Base-by-base conservation (phyloP, 192 early-diverging fungal genomes). In the Linnemannia elongata region DNA sequence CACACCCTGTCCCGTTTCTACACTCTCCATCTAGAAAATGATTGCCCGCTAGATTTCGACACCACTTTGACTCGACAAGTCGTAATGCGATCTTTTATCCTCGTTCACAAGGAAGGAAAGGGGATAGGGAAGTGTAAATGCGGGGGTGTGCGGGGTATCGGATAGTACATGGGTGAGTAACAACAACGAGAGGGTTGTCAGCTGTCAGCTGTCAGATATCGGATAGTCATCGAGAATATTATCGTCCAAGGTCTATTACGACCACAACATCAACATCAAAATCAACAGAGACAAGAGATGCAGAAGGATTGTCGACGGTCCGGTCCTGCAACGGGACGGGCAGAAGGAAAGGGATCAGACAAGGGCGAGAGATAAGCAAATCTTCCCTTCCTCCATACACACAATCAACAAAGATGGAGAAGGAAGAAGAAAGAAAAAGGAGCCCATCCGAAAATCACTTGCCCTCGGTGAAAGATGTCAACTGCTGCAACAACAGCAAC, bases 311-410 rank as follows among this genome's bases (percentile, higher is more conserved):
- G 60, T 33, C 60, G 55, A 27, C 55, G 60, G 60, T 66, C 60
- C 55, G 60, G 60, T 66, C 60, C 60, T 66, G 60, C 60, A 66
- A 66, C 60, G 60, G 60, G 30, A 66, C 27, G 60, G 60, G 35
- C 27, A 30, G 24, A 33, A 33, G 30, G 27, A 33, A 24, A 60
- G 27, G 8, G 49, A 18, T 18, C 49, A 20, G n/a, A 27, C 55
- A 27, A 60, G 27, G n/a, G 10, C 55, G n/a, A 60, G 27, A 66
- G 60, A 66, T 66, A 66, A 66, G 60, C 60, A 33, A 6, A 66
- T 66, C 27, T 66, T 27, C 60, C 57, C 60, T 66, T 66, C 30
- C 60, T 15, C 30, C 0, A 33, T 66, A 52, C 49, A 45, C 12
- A 18, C 49, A 52, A 52, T 18, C 49, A 52, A 52, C 20, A 52